Base-by-base conservation (phyloP, 2,329 filamentous ascomycete genomes). In the Epicoccum sorghinum region DNA sequence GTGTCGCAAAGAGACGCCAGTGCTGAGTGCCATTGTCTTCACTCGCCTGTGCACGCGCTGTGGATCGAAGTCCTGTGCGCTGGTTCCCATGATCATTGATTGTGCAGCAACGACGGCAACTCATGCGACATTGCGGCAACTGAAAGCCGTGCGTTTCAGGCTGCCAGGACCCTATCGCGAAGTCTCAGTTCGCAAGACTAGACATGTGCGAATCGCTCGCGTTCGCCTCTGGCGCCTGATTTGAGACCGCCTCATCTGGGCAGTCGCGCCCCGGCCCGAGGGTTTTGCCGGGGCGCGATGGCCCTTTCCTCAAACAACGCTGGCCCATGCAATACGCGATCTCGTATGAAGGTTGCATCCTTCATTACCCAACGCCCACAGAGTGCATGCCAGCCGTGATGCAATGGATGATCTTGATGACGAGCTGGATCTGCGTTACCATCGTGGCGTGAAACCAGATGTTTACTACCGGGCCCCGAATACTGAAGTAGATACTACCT, bases 401-500 rank as follows among this genome's bases (percentile, higher is more conserved):
- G 42, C 44, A 37, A 72, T 72, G 69, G 62, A 70, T 23, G 58
- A 66, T 23, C 64, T 71, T 33, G 67, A 72, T 30, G 69, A 71
- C 44, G 65, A 72, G 27, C 54, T 71, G 27, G 68, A 70, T 60
- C 60, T 73, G 37, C 65, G 65, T 23, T 66, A 61, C 44, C 69
- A 71, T 53, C 65, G 61, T 9, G 62, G 59, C 13, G 52, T 69
- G 12, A 54, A 68, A 32, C 62, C 69, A 6, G 67, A 73, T 27
- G 69, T 71, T 18, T 72, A 72, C 55, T 73, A 72, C 39, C 63
- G 67, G 9, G 69, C 64, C 32, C 69, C 67, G 10, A 65, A 62
- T 3, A 59, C 58, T 40, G 69, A 68, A 62, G 66, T 68, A 63
- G 32, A 33, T 33, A 42, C 32, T 35, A 45, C 51, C 55, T 57